Evolutionary conservation across 2,329 filamentous ascomycete species (phyloP), one percentile per base, ranked within the genome.

Genomic region (Bipolaris oryzae): DNA sequence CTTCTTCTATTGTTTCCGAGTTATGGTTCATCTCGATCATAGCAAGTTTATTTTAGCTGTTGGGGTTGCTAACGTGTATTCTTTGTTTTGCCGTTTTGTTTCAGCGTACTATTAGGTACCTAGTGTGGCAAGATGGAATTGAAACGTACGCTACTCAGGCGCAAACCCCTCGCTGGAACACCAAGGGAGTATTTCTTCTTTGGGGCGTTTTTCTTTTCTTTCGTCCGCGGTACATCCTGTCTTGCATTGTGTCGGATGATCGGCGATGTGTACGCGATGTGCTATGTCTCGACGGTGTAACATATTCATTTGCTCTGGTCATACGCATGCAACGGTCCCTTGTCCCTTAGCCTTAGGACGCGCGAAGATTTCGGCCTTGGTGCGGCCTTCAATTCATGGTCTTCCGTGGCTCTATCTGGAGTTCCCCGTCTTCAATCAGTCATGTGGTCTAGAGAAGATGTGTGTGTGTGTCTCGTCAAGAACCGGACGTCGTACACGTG

Each of bases 81-180:
- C 31, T 45, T 33, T 25, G 23, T 33, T 47, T 51, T 51, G 16
- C 21, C 15, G 31, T 51, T 44, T 23, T n/a, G 42, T 45, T 45
- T 45, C 28, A 28, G 7, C 4, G 25, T 10, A 9, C 7, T 25
- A 31, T 28, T 33, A 33, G 28, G 6, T 18, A 18, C 10, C 11
- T 13, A 15, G 28, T 34, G 28, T 45, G 5, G 42, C 42, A 34
- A 7, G 10, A 13, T 34, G 9, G 4, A 45, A 16, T 45, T 28
- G 42, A 34, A 45, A 45, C 42, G 10, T 16, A 16, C 42, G 42
- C 42, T 45, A 33, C 25, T 28, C 10, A 28, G 6, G 23, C 9
- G n/a, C 25, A 23, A 16, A 45, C 16, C 28, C 42, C 16, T 45
- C 42, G 11, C 11, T 33, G n/a, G 42, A 45, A 45, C 23, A 33